phyloP scores from a whole-genome alignment of 2,329 filamentous ascomycete genomes.

The Penicillium hordei region DNA sequence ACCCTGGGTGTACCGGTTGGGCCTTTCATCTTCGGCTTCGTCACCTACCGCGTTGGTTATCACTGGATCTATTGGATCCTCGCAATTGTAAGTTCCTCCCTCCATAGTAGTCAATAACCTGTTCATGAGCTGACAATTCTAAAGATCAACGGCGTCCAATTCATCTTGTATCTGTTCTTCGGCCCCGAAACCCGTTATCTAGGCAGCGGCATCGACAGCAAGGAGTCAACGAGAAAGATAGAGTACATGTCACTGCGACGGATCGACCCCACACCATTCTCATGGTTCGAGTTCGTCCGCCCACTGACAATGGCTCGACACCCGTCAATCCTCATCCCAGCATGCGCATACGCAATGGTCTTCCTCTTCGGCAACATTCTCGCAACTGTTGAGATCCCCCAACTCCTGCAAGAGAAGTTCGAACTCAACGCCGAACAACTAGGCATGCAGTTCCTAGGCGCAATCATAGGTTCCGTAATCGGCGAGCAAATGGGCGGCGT shows the following conservation, averaged over 20 bases:
- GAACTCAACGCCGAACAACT: slow-evolving; percentile 59
- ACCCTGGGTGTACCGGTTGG: slow-evolving; percentile 51
- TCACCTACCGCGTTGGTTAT: slow-evolving; percentile 55
- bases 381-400: slow-evolving; percentile 60
- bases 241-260: slow-evolving; percentile 50
- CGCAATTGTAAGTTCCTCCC: slow-evolving; percentile 49
- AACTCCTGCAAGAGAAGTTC: slow-evolving; percentile 58
- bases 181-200: slow-evolving; percentile 57
- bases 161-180: slow-evolving; percentile 57
- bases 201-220: slow-evolving; percentile 29
- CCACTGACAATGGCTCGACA: slow-evolving; percentile 51
- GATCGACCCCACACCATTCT: slow-evolving; percentile 55
- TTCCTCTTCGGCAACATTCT: slow-evolving; percentile 58
- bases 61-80: slow-evolving; percentile 62
- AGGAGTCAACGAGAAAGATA: slow-evolving; percentile 42
- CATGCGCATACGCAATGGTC: slow-evolving; percentile 57
- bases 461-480: slow-evolving; percentile 59
- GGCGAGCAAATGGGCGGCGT: slow-evolving; percentile 62
- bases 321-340: slow-evolving; percentile 53
- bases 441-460: slow-evolving; percentile 59
- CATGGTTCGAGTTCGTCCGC: slow-evolving; percentile 52
- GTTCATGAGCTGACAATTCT: slow-evolving; percentile 11
- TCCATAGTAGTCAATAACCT: neutral
- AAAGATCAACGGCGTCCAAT: slow-evolving; percentile 57
- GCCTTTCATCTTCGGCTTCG: slow-evolving; percentile 43